These are phyloP conservation scores for Fusarium sp. DNA, from an alignment of 2,329 filamentous ascomycete genomes.

Conservation along the genomic window DNA sequence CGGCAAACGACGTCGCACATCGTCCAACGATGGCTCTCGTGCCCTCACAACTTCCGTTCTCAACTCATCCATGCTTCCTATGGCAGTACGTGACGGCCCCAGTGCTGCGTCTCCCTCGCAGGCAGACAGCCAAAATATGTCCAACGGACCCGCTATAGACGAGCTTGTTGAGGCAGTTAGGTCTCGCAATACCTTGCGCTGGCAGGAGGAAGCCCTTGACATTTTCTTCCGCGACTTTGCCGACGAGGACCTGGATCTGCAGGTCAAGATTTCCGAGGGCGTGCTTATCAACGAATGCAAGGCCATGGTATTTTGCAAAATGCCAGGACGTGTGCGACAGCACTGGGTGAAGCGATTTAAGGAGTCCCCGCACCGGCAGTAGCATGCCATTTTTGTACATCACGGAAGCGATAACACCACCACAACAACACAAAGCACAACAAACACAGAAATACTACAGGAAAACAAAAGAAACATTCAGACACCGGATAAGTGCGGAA, in stretches of 20 bases:
- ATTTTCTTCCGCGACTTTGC: slow-evolving; percentile 72
- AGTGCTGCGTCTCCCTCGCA: slow-evolving; percentile 41
- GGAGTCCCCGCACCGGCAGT: slow-evolving; percentile 52
- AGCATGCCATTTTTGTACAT: neutral
- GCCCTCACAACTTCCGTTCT: slow-evolving; percentile 44
- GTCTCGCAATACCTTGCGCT: slow-evolving; percentile 59
- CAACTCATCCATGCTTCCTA: slow-evolving; percentile 51
- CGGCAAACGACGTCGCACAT: slow-evolving; percentile 55
- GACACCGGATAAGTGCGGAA: slow-evolving; percentile 7
- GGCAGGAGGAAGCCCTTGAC: slow-evolving; percentile 72
- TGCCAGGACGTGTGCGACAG: slow-evolving; percentile 66
- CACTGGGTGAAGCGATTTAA: slow-evolving; percentile 71
- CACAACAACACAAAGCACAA: neutral
- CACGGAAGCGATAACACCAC: neutral
- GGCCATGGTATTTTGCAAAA: slow-evolving; percentile 75
- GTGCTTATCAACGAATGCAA: slow-evolving; percentile 72
- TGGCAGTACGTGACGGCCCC: slow-evolving; percentile 39
- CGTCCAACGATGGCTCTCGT: slow-evolving; percentile 48
- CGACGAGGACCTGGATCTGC: slow-evolving; percentile 70
- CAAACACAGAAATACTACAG: slow-evolving; percentile 12
- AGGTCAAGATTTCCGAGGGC: slow-evolving; percentile 72
- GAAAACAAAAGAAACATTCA: slow-evolving; percentile 16
- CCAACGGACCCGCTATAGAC: slow-evolving; percentile 52
- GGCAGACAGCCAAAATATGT: slow-evolving; percentile 36
- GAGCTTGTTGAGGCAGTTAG: slow-evolving; percentile 61